phyloP scores from a whole-genome alignment of 352 stramenopile species.

The Phytophthora sojae region DNA sequence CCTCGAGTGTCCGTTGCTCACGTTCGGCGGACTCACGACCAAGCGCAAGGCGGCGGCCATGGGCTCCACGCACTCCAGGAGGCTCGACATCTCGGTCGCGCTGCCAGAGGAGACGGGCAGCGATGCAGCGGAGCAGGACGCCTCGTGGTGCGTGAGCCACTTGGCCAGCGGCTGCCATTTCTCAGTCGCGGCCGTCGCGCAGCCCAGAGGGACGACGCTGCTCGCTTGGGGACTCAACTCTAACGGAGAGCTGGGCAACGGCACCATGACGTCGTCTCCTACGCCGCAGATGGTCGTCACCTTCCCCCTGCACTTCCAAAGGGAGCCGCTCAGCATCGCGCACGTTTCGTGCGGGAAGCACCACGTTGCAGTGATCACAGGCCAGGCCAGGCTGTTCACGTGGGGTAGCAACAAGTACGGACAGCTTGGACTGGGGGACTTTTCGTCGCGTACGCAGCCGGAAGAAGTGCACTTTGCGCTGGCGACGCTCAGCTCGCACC shows the following conservation, averaged over 20 bases:
- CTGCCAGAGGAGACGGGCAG: slow-evolving; percentile 14
- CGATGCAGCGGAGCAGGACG: slow-evolving; percentile 14
- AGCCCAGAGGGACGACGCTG: slow-evolving; percentile 47
- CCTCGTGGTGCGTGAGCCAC: slow-evolving; percentile 58
- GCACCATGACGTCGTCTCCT: slow-evolving; percentile 43
- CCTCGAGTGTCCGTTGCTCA: slow-evolving; percentile 48
- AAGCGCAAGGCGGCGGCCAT: slow-evolving; percentile 53
- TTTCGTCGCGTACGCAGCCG: slow-evolving; percentile 45
- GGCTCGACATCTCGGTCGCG: slow-evolving; percentile 46
- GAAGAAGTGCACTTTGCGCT: slow-evolving; percentile 65
- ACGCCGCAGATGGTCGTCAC: slow-evolving; percentile 48
- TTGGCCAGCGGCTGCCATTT: slow-evolving; percentile 70
- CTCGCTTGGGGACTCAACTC: slow-evolving; percentile 65
- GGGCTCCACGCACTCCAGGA: slow-evolving; percentile 29
- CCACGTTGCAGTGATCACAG: slow-evolving; percentile 70
- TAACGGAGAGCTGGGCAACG: slow-evolving; percentile 68
- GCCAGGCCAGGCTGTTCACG: slow-evolving; percentile 68
- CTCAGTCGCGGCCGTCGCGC: slow-evolving; percentile 57
- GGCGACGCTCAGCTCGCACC: slow-evolving; percentile 52
- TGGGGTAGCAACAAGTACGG: slow-evolving; percentile 83
- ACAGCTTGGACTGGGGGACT: slow-evolving; percentile 72
- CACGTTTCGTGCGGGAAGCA: slow-evolving; percentile 78
- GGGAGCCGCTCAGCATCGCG: slow-evolving; percentile 51
- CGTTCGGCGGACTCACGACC: slow-evolving; percentile 51
- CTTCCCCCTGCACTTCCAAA: slow-evolving; percentile 42